A percentile compares a stretch with the other conserved stretches of the same genome.
phyloP scores from a whole-genome alignment of 2,329 filamentous ascomycete genomes.

The Xylaria sp. region DNA sequence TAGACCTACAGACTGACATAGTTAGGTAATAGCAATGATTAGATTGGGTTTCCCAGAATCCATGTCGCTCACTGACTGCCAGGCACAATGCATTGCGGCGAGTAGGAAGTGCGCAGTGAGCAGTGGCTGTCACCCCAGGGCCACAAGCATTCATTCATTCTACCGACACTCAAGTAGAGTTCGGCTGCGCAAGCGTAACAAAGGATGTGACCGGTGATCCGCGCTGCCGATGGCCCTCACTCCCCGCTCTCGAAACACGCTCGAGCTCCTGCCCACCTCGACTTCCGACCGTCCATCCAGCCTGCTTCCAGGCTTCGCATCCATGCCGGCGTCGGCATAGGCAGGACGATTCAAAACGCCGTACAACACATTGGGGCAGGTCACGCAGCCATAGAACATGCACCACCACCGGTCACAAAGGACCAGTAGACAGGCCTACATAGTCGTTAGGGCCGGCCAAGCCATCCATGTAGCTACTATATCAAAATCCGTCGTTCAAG shows the following conservation, averaged over 20 bases:
- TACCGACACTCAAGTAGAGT: neutral
- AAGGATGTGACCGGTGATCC: neutral
- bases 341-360: slow-evolving; percentile 6
- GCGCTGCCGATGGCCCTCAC: neutral
- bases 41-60: neutral
- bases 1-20: too few species aligned
- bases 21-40: neutral
- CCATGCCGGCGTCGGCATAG: slow-evolving; percentile 11
- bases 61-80: neutral
- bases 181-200: neutral
- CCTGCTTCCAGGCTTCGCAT: neutral
- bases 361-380: slow-evolving; percentile 14
- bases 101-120: neutral
- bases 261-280: neutral
- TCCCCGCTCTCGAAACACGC: neutral
- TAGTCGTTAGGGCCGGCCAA: neutral
- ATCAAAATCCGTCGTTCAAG: slow-evolving; percentile 1
- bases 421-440: slow-evolving; percentile 3
- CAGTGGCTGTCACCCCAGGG: neutral
- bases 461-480: neutral
- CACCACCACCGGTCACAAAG: slow-evolving; percentile 15
- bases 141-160: neutral
- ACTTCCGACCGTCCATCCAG: neutral
- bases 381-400: slow-evolving; percentile 1
- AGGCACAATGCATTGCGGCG: neutral